Conservation (phyloP, 2,329 filamentous ascomycete genomes). For the Colletotrichum chlorophyti region DNA sequence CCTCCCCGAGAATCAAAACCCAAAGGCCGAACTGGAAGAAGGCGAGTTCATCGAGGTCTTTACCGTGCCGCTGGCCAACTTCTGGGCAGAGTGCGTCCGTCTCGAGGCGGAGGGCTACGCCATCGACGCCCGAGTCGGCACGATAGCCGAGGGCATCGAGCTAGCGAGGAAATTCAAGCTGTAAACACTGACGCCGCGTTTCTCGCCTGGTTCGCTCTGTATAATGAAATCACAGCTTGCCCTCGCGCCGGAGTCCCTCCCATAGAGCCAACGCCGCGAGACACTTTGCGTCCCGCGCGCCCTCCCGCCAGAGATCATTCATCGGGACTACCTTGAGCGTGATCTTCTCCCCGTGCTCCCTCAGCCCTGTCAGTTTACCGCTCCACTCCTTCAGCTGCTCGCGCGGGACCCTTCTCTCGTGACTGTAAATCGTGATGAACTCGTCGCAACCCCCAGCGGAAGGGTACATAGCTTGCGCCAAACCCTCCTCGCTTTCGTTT, state of each 20-base stretch:
- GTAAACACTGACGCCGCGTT: slow-evolving; percentile 29
- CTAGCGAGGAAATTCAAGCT: slow-evolving; percentile 66
- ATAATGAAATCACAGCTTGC: slow-evolving; percentile 40
- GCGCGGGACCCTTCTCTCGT: slow-evolving; percentile 59
- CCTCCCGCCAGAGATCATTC: slow-evolving; percentile 63
- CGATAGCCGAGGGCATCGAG: slow-evolving; percentile 80
- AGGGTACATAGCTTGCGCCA: slow-evolving; percentile 61
- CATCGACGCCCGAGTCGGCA: slow-evolving; percentile 80
- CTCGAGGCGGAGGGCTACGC: slow-evolving; percentile 76
- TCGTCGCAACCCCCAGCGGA: slow-evolving; percentile 68
- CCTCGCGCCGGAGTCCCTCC: slow-evolving; percentile 59
- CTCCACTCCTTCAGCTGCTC: slow-evolving; percentile 59
- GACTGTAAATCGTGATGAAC: slow-evolving; percentile 63
- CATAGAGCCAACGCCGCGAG: slow-evolving; percentile 65
- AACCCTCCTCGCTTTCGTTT: slow-evolving; percentile 38
- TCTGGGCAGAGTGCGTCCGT: slow-evolving; percentile 72
- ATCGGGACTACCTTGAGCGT: slow-evolving; percentile 65
- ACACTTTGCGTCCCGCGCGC: slow-evolving; percentile 65
- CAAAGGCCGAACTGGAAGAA: slow-evolving; percentile 75
- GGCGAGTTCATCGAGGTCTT: slow-evolving; percentile 86
- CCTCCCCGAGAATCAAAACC: slow-evolving; percentile 72
- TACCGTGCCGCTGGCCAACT: slow-evolving; percentile 65
- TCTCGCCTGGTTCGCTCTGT: not conserved
- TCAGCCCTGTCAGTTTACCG: slow-evolving; percentile 63
- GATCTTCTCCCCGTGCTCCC: slow-evolving; percentile 67